These are phyloP conservation scores for Huntiella moniliformis DNA, from an alignment of 2,329 filamentous ascomycete genomes.

Conservation along the genomic window DNA sequence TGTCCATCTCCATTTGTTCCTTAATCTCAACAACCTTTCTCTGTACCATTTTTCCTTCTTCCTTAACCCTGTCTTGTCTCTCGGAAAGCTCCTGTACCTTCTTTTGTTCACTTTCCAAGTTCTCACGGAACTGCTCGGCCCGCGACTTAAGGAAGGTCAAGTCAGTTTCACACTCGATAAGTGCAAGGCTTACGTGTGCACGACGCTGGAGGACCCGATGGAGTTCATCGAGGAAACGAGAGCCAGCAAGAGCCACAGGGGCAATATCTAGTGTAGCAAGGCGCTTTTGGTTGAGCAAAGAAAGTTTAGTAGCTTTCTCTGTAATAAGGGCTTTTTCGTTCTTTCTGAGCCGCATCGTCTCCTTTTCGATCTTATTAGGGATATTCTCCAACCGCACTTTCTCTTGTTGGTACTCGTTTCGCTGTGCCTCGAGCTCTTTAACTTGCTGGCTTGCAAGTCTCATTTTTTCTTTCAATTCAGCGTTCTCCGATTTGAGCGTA, in stretches of 20 bases:
- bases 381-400: slow-evolving; percentile 46
- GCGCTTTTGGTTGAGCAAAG: slow-evolving; percentile 24
- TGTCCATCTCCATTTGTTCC: slow-evolving; percentile 18
- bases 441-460: neutral
- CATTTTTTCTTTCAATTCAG: neutral
- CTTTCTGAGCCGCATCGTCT: neutral
- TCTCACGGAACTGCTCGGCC: slow-evolving; percentile 38
- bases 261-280: slow-evolving; percentile 32
- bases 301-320: too few relatives aligned
- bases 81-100: slow-evolving; percentile 23
- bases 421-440: slow-evolving; percentile 35
- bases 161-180: slow-evolving; percentile 73
- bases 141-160: slow-evolving; percentile 46
- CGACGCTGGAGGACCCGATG: slow-evolving; percentile 1
- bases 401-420: slow-evolving; percentile 47
- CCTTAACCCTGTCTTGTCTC: slow-evolving; percentile 19
- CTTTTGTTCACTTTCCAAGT: slow-evolving; percentile 28
- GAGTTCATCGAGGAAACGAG: slow-evolving; percentile 3
- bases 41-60: slow-evolving; percentile 20
- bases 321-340: too few relatives aligned
- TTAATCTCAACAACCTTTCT: slow-evolving; percentile 14
- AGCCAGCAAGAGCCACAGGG: slow-evolving; percentile 3
- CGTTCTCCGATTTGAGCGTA: neutral
- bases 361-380: slow-evolving; percentile 50
- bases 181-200: too few relatives aligned